Evolutionary conservation across 2,329 filamentous ascomycete species (phyloP).

Genomic region (Verticillium alfalfae): DNA sequence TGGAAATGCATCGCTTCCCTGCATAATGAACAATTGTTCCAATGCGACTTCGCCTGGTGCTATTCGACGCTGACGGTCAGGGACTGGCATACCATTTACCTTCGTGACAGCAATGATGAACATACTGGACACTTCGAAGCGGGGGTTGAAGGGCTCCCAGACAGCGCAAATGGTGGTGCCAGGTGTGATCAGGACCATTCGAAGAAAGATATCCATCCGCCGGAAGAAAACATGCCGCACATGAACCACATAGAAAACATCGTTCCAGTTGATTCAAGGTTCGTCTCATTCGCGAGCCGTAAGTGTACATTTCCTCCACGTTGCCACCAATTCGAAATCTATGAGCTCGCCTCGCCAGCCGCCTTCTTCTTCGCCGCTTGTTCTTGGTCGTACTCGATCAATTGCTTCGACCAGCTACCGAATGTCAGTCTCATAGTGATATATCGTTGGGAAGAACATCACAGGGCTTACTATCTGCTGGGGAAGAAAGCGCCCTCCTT

Average conservation of each 20-base stretch:
- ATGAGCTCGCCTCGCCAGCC: constrained; percentile 17
- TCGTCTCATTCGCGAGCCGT: not conserved
- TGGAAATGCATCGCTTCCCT: too few relatives aligned
- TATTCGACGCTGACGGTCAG: too few relatives aligned
- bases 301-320: not conserved
- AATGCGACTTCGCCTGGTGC: too few relatives aligned
- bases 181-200: too few relatives aligned
- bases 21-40: too few relatives aligned
- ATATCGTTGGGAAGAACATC: too few relatives aligned
- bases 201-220: not conserved
- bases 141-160: too few relatives aligned
- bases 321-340: not conserved
- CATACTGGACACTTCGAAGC: too few relatives aligned
- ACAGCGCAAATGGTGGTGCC: not conserved
- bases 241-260: not conserved
- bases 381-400: constrained; percentile 39
- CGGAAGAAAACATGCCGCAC: not conserved
- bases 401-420: constrained; percentile 37
- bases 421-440: constrained; percentile 11
- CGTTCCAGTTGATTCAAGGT: not conserved
- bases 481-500: constrained; percentile 74
- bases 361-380: constrained; percentile 26
- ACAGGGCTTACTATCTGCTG: constrained; percentile 67
- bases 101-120: too few relatives aligned
- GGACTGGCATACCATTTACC: too few relatives aligned